Conservation (phyloP, 192 early-diverging fungal genomes). For the Coemansia sp. region DNA sequence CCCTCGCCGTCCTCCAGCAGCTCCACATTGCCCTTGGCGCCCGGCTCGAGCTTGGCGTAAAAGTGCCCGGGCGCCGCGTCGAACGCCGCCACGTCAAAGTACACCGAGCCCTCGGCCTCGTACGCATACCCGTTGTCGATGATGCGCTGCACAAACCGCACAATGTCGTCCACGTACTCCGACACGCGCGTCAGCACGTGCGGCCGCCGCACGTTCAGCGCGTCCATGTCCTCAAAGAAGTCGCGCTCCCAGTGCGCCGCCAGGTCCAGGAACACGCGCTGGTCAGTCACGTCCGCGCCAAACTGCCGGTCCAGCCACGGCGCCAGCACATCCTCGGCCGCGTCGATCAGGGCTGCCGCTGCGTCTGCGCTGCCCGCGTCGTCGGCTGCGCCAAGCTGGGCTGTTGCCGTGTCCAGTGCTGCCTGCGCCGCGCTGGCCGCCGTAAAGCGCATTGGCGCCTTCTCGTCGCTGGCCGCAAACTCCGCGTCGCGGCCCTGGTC, state of each 20-base stretch:
- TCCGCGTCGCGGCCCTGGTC: constrained; percentile 43
- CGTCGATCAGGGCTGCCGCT: constrained; percentile 34
- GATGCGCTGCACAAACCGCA: constrained; percentile 84
- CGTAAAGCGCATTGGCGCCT: constrained; percentile 72
- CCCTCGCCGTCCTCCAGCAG: constrained; percentile 89
- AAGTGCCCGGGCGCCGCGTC: constrained; percentile 76
- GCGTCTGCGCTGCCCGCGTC: constrained; percentile 36
- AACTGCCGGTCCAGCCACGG: constrained; percentile 47
- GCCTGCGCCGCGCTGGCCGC: constrained; percentile 38
- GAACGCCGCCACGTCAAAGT: constrained; percentile 87
- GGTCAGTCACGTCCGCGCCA: constrained; percentile 74
- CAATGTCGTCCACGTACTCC: constrained; percentile 95
- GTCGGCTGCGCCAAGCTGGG: too few relatives aligned
- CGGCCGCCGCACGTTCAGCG: constrained; percentile 78
- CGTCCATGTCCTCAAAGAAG: constrained; percentile 91
- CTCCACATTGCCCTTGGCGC: constrained; percentile 73
- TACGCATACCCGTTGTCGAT: constrained; percentile 95
- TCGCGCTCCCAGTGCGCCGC: constrained; percentile 95
- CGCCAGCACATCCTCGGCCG: constrained; percentile 34
- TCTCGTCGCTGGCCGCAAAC: constrained; percentile 54
- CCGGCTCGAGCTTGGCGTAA: constrained; percentile 93
- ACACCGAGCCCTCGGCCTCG: constrained; percentile 74
- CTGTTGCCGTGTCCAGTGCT: too few relatives aligned
- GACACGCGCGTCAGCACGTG: constrained; percentile 90
- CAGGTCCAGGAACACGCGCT: constrained; percentile 83